Evolutionary conservation across 192 early-diverging fungal species (phyloP).

Genomic region (Backusella australiensis): DNA sequence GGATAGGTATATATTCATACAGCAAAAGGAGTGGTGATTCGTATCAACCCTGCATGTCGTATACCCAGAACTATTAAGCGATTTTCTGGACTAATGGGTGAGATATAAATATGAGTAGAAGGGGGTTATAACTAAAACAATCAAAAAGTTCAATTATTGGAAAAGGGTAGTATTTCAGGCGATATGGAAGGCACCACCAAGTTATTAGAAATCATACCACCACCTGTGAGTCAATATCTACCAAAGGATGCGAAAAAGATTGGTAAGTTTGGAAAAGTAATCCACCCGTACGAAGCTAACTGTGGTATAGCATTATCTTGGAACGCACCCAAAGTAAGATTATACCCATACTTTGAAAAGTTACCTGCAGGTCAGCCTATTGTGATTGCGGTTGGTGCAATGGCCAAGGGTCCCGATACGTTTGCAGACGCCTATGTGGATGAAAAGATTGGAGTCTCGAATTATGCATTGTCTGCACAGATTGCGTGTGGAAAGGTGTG

Average conservation of each 20-base stretch:
- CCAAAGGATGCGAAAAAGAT: conserved; percentile 82
- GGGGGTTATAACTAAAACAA: neutral
- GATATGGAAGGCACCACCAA: conserved; percentile 70
- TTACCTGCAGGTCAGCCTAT: conserved; percentile 73
- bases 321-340: conserved; percentile 80
- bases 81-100: conserved; percentile 96
- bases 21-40: conserved; percentile 88
- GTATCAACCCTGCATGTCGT: conserved; percentile 94
- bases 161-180: conserved; percentile 88
- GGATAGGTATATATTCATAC: conserved; percentile 89
- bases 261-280: conserved; percentile 44
- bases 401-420: conserved; percentile 93
- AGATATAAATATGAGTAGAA: neutral
- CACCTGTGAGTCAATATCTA: conserved; percentile 90
- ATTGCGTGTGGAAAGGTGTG: conserved; percentile 95
- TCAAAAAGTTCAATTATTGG: conserved; percentile 81
- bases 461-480: conserved; percentile 93
- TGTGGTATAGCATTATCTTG: conserved; percentile 66
- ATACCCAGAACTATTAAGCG: conserved; percentile 99
- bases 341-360: conserved; percentile 68
- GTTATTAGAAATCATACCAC: conserved; percentile 92
- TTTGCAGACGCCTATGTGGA: conserved; percentile 94
- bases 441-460: conserved; percentile 92
- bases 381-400: conserved; percentile 91
- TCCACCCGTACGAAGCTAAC: no score